phyloP scores from a whole-genome alignment of 345 rosid species.

The Populus deltoides region DNA sequence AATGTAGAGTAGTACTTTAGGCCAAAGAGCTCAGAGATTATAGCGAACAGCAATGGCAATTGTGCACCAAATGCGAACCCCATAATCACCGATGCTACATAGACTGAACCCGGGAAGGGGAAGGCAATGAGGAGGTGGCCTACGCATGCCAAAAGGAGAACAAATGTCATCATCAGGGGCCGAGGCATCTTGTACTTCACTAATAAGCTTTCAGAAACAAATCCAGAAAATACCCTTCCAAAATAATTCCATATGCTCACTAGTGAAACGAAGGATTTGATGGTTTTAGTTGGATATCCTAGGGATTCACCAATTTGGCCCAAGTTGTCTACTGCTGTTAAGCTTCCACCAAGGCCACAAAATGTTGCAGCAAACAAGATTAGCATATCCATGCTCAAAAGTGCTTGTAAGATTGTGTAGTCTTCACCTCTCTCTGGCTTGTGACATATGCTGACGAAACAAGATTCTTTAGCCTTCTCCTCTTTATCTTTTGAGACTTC shows the following conservation, averaged over 20 bases:
- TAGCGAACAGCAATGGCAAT: conserved; percentile 65
- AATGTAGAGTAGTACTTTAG: conserved; percentile 85
- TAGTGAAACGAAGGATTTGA: conserved; percentile 64
- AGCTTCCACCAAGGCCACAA: conserved; percentile 71
- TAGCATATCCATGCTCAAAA: conserved; percentile 69
- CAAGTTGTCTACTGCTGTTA: conserved; percentile 79
- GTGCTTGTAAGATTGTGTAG: conserved; percentile 82
- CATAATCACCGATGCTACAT: conserved; percentile 60
- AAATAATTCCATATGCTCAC: conserved; percentile 91
- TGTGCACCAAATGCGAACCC: conserved; percentile 89
- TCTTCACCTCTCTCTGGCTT: conserved; percentile 80
- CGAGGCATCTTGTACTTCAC: conserved; percentile 59
- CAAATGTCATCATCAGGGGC: conserved; percentile 69
- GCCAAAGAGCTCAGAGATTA: conserved; percentile 86
- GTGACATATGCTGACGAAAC: conserved; percentile 47
- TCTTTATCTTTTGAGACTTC: neutral
- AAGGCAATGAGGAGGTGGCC: conserved; percentile 76
- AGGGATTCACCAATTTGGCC: conserved; percentile 92
- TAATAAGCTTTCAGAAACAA: conserved; percentile 61
- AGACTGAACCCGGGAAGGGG: conserved; percentile 63
- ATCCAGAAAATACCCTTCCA: conserved; percentile 81
- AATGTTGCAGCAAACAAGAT: conserved; percentile 58
- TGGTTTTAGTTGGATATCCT: conserved; percentile 59
- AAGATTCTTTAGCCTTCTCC: conserved; percentile 33
- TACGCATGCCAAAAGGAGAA: conserved; percentile 53